Conservation (phyloP, 2,329 filamentous ascomycete species). For the Geosmithia morbida region DNA sequence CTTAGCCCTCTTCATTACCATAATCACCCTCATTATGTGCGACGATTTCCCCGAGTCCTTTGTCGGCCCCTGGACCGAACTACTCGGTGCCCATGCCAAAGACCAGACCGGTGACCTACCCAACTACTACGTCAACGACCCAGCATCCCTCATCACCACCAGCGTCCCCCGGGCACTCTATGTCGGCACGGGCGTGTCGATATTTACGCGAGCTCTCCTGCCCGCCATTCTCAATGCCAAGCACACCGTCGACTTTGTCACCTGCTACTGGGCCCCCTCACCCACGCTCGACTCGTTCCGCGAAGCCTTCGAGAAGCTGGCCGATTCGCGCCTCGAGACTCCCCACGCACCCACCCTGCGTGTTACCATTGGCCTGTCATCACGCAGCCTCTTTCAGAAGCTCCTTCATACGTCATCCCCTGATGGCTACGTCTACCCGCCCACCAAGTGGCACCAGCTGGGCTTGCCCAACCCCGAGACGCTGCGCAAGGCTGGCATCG, state of each 20-base stretch:
- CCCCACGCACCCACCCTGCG: slow-evolving; percentile 24
- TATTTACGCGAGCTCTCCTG: slow-evolving; percentile 39
- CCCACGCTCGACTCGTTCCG: slow-evolving; percentile 42
- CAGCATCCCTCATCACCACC: slow-evolving; percentile 30
- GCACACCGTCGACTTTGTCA: slow-evolving; percentile 59
- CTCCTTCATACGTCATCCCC: slow-evolving; percentile 54
- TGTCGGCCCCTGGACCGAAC: slow-evolving; percentile 20
- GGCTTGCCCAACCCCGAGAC: slow-evolving; percentile 43
- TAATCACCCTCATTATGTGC: background rate
- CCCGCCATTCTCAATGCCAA: slow-evolving; percentile 46
- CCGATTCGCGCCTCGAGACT: slow-evolving; percentile 20
- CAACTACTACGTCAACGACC: slow-evolving; percentile 27
- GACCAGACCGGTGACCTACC: slow-evolving; percentile 29
- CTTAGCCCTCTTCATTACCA: background rate
- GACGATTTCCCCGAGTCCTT: slow-evolving; percentile 20
- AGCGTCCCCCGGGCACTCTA: slow-evolving; percentile 32
- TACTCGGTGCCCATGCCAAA: slow-evolving; percentile 14
- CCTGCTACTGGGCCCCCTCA: slow-evolving; percentile 69
- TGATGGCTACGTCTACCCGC: slow-evolving; percentile 46
- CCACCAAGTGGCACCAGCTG: slow-evolving; percentile 45
- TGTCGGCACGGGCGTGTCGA: slow-evolving; percentile 42
- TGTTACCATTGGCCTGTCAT: slow-evolving; percentile 68
- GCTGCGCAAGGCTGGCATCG: slow-evolving; percentile 42
- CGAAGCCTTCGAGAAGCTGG: slow-evolving; percentile 44
- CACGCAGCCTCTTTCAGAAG: slow-evolving; percentile 57